Evolutionary conservation across 75 land plant species (phyloP).

Genomic region (Larix kaempferi): DNA sequence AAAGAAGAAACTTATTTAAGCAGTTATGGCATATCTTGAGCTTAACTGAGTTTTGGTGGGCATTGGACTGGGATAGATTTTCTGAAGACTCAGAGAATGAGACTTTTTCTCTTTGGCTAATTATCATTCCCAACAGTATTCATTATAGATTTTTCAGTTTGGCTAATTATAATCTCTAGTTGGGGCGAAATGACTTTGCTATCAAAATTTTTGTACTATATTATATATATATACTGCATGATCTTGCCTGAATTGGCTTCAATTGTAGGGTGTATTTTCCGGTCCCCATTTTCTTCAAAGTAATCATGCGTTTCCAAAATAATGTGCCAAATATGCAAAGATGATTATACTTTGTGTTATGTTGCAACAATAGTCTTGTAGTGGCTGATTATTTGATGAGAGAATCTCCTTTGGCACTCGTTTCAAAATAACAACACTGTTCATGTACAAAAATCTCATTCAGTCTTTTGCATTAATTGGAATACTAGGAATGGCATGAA

Average conservation of each 20-base stretch:
- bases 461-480: too few relatives aligned
- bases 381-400: too few relatives aligned
- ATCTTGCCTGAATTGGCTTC: background rate
- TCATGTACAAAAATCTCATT: too few relatives aligned
- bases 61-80: background rate
- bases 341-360: too few relatives aligned
- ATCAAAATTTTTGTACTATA: background rate
- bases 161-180: background rate
- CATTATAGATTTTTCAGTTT: background rate
- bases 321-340: too few relatives aligned
- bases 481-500: too few relatives aligned
- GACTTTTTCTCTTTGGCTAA: background rate
- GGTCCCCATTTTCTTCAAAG: background rate
- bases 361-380: too few relatives aligned
- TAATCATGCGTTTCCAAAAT: too few relatives aligned
- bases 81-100: background rate
- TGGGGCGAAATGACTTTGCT: background rate
- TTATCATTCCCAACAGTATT: background rate
- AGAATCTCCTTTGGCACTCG: too few relatives aligned
- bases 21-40: background rate
- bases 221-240: background rate
- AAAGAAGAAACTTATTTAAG: slow-evolving; percentile 79
- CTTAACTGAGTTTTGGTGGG: background rate
- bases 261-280: slow-evolving; percentile 1
- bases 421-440: too few relatives aligned